These are phyloP conservation scores for Termitomyces titanicus DNA, from an alignment of 768 basidiomycete species.

Conservation along the genomic window DNA sequence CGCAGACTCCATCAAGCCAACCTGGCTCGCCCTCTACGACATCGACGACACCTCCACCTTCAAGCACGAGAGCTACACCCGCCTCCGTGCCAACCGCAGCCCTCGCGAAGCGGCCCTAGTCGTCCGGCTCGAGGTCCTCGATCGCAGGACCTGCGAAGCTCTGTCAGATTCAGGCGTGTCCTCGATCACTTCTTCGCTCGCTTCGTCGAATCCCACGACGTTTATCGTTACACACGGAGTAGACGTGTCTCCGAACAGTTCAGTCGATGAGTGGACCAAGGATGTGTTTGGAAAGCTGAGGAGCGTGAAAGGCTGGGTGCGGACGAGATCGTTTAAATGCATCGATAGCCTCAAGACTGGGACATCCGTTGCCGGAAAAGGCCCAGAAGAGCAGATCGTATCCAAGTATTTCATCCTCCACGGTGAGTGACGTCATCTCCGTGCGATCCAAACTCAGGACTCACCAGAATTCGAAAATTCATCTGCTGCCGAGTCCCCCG, in stretches of 20 bases:
- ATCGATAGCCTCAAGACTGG: constrained; percentile 38
- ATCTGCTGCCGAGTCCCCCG: constrained; percentile 10
- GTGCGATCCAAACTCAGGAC: neutral
- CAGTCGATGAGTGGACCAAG: constrained; percentile 22
- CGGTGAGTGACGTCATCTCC: constrained; percentile 25
- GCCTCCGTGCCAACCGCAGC: constrained; percentile 40
- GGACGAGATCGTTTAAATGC: constrained; percentile 35
- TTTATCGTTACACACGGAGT: constrained; percentile 30
- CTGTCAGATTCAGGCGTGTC: constrained; percentile 31
- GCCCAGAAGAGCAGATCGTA: constrained; percentile 28
- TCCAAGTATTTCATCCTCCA: constrained; percentile 37
- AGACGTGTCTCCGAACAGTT: constrained; percentile 9
- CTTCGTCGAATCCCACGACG: constrained; percentile 25
- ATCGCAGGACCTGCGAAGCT: constrained; percentile 38
- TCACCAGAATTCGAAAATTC: constrained; percentile 17
- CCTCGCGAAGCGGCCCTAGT: constrained; percentile 39
- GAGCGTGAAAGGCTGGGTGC: constrained; percentile 31
- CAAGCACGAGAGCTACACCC: constrained; percentile 37
- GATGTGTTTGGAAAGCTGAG: constrained; percentile 14
- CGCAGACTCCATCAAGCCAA: constrained; percentile 29
- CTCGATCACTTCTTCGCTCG: constrained; percentile 27
- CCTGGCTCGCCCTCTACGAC: constrained; percentile 51
- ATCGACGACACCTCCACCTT: constrained; percentile 39
- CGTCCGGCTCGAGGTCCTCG: constrained; percentile 36
- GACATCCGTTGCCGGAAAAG: constrained; percentile 18